These are phyloP conservation scores for Quercus robur DNA, from an alignment of 306 rosid genomes.

Conservation along the genomic window DNA sequence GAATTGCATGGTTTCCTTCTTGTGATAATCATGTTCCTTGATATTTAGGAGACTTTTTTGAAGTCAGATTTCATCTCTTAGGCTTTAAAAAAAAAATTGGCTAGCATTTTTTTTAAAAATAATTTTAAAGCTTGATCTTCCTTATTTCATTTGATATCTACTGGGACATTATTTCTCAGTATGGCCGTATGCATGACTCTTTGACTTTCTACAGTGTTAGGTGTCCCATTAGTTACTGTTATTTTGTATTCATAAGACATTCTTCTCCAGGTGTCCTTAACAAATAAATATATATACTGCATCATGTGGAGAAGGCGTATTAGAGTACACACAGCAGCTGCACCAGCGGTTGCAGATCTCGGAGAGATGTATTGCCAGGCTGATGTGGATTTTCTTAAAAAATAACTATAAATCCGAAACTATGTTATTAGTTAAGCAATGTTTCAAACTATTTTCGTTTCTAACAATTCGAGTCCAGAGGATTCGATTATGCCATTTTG, in stretches of 20 bases:
- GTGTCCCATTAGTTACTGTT: slow-evolving; percentile 15
- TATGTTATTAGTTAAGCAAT: no score
- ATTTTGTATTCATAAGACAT: slow-evolving; percentile 13
- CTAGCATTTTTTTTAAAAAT: background rate
- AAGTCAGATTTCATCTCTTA: background rate
- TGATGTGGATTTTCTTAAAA: slow-evolving; percentile 32
- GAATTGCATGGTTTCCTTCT: background rate
- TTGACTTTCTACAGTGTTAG: background rate
- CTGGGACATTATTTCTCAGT: background rate
- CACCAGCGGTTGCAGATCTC: slow-evolving; percentile 85
- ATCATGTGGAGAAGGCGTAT: slow-evolving; percentile 98
- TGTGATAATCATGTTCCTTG: background rate
- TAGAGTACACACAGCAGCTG: slow-evolving; percentile 94
- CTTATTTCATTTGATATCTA: background rate
- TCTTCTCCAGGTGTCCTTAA: slow-evolving; percentile 43
- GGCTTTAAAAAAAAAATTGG: background rate
- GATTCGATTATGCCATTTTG: no score
- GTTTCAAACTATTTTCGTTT: no score
- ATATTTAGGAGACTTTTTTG: background rate
- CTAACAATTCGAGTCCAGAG: no score
- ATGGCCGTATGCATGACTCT: background rate
- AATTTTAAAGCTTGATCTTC: background rate
- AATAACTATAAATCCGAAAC: no score
- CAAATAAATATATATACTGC: slow-evolving; percentile 80
- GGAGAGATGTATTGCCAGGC: slow-evolving; percentile 86